Conservation (phyloP, 192 early-diverging fungal genomes). For the Rhizophagus prolifer region DNA sequence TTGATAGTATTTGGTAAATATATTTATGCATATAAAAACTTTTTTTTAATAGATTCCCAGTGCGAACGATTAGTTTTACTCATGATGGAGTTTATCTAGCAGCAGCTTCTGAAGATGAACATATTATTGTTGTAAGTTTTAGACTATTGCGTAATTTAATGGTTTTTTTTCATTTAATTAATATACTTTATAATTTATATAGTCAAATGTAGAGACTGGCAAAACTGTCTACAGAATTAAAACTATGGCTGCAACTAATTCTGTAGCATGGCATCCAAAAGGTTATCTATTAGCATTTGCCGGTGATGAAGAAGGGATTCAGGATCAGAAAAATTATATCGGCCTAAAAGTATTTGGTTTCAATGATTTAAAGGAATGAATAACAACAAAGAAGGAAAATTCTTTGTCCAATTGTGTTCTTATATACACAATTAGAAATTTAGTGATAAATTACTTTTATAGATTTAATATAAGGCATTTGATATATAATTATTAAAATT, state of each 20-base stretch:
- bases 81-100: constrained; percentile 78
- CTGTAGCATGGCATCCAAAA: constrained; percentile 77
- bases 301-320: constrained; percentile 58
- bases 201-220: constrained; percentile 73
- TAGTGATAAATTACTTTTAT: too few relatives aligned
- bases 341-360: constrained; percentile 26
- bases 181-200: constrained; percentile 8
- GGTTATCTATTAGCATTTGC: constrained; percentile 78
- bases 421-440: too few relatives aligned
- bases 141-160: background rate
- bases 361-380: background rate
- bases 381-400: background rate
- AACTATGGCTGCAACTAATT: constrained; percentile 67
- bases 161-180: background rate
- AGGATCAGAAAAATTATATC: constrained; percentile 20
- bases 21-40: background rate
- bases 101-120: constrained; percentile 72
- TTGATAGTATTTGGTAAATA: background rate
- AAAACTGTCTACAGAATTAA: constrained; percentile 68
- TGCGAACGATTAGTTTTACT: constrained; percentile 75
- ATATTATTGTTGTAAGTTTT: constrained; percentile 73
- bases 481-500: too few relatives aligned
- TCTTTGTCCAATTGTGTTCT: too few relatives aligned
- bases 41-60: constrained; percentile 58
- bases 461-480: too few relatives aligned